Conservation (phyloP, 176 grass and related monocot genomes). For the Zoysia japonica region DNA sequence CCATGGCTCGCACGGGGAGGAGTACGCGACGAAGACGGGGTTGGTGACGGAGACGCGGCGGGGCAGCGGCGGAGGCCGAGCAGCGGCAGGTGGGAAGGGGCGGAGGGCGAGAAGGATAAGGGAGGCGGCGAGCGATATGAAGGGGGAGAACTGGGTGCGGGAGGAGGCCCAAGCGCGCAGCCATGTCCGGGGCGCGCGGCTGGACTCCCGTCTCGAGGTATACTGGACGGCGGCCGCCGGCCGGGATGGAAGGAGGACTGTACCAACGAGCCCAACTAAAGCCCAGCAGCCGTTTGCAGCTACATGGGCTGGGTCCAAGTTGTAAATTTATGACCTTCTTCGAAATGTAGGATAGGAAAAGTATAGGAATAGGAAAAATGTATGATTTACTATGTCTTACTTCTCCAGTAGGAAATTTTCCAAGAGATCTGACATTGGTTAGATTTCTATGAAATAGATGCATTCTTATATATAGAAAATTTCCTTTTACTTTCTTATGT, state of each 20-base stretch:
- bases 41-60: neutral
- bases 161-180: conserved; percentile 37
- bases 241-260: neutral
- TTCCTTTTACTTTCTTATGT: no score
- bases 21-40: neutral
- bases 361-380: no score
- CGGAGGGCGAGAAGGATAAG: conserved; percentile 6
- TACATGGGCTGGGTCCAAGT: neutral
- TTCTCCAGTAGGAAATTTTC: no score
- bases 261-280: neutral
- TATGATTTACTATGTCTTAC: no score
- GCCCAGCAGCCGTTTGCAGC: neutral
- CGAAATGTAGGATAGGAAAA: no score
- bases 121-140: neutral
- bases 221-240: neutral
- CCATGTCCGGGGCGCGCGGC: conserved; percentile 4
- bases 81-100: neutral
- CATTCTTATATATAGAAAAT: no score
- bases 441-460: no score
- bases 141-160: neutral
- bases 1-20: conserved; percentile 15
- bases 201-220: neutral
- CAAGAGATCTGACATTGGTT: no score
- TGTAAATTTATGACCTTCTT: no score
- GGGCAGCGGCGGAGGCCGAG: neutral